Evolutionary conservation across 1,139 yeast genomes (phyloP), one percentile per base, ranked within the genome.

Genomic region (Candida neerlandica): DNA sequence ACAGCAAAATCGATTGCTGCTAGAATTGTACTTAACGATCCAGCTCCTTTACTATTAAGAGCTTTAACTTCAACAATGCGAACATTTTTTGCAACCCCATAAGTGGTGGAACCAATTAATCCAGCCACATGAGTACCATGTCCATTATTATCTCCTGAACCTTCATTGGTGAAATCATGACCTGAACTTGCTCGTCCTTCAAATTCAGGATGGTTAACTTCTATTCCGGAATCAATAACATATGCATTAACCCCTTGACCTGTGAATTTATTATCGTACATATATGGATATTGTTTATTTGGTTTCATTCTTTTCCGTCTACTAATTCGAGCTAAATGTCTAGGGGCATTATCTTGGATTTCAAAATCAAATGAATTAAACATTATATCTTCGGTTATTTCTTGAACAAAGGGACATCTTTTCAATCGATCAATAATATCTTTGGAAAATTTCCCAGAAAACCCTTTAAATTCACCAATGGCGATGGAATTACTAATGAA

Each of bases 91-190:
- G 97, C 88, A 0, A 88, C 96, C 0, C 97, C 97, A 64, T 75
- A 90, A 0, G 85, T 81, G 35, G 64, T 67, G 0, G 96, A 88
- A 0, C 95, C 97, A 39, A 89, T 78, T n/a, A 90, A 66, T 0
- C 97, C 97, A 0, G 97, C 96, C 2, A 90, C 96, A 66, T 91
- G 97, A 0, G 97, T 89, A 1, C 89, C 88, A 61, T 88, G 95
- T 0, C 95, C 94, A 59, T 84, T 84, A 7, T 60, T 57, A 60
- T 86, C 94, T 0, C 87, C 86, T 0, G 69, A 58, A 0, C 85
- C 89, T 63, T 82, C 87, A 0, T 71, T 74, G 0, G 89, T 82
- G 51, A 83, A 78, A 59, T 85, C 89, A n/a, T 63, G 72, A 0
- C 90, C 92, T 45, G 64, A 57, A 2, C 54, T 53, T 0, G 85